A percentile compares a stretch with the other conserved stretches of the same genome.
Conservation (phyloP, 2,329 filamentous ascomycete species). For the Colletotrichum godetiae region DNA sequence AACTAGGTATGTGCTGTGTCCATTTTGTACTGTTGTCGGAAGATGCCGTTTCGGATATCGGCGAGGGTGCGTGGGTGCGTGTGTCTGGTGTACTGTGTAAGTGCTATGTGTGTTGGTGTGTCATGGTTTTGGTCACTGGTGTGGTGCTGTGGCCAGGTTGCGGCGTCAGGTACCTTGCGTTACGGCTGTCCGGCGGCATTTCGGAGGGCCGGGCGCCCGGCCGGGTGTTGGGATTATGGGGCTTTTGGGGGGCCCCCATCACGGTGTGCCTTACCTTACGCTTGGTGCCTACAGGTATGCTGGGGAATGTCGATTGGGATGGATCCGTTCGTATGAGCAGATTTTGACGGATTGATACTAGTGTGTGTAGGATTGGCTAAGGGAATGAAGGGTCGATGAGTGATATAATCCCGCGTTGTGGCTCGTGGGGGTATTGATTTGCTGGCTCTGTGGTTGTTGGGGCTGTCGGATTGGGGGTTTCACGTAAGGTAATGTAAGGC, state of each 20-base stretch:
- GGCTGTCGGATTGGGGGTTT: too few relatives aligned
- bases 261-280: background rate
- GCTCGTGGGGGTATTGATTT: too few relatives aligned
- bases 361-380: background rate
- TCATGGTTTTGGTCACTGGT: too few relatives aligned
- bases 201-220: background rate
- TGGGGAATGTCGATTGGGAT: too few relatives aligned
- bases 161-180: background rate
- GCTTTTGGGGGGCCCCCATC: background rate
- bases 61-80: background rate
- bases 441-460: too few relatives aligned
- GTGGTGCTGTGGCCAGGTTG: too few relatives aligned
- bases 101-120: background rate
- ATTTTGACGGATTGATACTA: background rate
- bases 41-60: background rate
- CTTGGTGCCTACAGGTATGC: too few relatives aligned
- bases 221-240: background rate
- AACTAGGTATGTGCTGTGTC: too few relatives aligned
- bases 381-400: background rate
- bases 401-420: too few relatives aligned
- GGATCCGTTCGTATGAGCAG: background rate
- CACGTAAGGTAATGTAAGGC: too few relatives aligned
- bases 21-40: background rate
- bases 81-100: too few relatives aligned
- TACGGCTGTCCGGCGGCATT: background rate